These are phyloP conservation scores for Polytrichum formosum DNA, from an alignment of 225 moss, liverwort and hornwort species.

Conservation along the genomic window DNA sequence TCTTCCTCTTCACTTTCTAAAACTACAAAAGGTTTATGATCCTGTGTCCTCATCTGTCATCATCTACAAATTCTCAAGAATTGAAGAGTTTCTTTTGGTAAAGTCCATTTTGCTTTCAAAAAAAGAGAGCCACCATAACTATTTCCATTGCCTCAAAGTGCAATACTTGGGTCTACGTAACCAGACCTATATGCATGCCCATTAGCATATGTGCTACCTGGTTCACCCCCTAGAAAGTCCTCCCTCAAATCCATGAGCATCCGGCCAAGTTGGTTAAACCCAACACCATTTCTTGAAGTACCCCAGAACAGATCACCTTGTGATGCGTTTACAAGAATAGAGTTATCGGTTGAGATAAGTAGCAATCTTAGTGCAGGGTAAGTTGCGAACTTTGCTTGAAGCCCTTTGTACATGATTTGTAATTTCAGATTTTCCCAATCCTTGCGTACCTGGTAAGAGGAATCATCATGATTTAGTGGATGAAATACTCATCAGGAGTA, in stretches of 20 bases:
- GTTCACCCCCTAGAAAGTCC: no score
- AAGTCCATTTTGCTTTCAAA: no score
- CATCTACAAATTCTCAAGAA: no score
- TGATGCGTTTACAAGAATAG: slow-evolving; percentile 41
- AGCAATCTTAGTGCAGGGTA: slow-evolving; percentile 37
- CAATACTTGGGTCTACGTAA: no score
- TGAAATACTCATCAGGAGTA: neutral
- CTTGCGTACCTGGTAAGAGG: slow-evolving; percentile 18
- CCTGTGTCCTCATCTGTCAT: no score
- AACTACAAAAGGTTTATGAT: no score
- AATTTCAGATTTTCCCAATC: slow-evolving; percentile 41
- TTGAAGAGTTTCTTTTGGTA: no score
- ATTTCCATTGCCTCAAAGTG: no score
- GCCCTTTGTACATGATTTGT: slow-evolving; percentile 42
- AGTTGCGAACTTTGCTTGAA: slow-evolving; percentile 51
- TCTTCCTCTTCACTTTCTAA: no score
- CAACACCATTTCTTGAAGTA: slow-evolving; percentile 32
- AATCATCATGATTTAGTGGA: neutral
- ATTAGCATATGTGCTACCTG: no score
- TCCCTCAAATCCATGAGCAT: slow-evolving; percentile 45
- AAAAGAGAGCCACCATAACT: no score
- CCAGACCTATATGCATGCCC: no score
- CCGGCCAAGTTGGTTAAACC: slow-evolving; percentile 48
- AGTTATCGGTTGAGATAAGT: slow-evolving; percentile 41
- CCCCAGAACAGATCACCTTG: slow-evolving; percentile 50